Base-by-base conservation (phyloP, 805 yeast genomes). In the Lipomyces mesembrius region DNA sequence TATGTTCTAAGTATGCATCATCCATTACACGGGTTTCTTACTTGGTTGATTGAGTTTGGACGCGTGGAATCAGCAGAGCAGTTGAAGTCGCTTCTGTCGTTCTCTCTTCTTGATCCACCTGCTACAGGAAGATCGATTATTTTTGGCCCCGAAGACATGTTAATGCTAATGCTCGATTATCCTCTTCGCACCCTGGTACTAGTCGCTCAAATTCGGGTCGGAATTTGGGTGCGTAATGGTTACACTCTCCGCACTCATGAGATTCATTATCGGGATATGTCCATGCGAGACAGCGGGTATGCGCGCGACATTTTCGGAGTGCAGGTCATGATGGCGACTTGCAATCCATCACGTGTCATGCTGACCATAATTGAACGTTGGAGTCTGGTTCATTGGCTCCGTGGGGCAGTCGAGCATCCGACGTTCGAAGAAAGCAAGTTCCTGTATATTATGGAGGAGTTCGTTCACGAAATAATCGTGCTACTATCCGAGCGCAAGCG, bases 191-290 rank as follows among this genome's bases (percentile, higher is more conserved):
- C 93, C 0, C 75, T 92, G 35, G 97, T 91, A 0, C 77, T 91
- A 8, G 78, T 91, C 70, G 86, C 97, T 0, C 98, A 95, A 74
- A 90, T 94, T 8, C 88, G 91, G 67, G 87, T 90, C 0, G 97
- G 97, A 0, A 84, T 89, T 64, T 94, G 98, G 98, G 97, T 94
- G 0, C 84, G 98, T 74, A 94, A 94, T 77, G 99, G 99, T 0
- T 84, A 86, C 66, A 88, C 93, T 53, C 87, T 92, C 4, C 83
- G 89, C 53, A 87, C 88, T 32, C 98, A 94, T 75, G 82, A 90
- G 70, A 89, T 87, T 71, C 87, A 92, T 64, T 94, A 94, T 76
- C 84, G 89, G 52, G 88, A 86, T 66, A 84, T 92, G 12, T 90
- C 92, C 3, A 82, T 93, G 60, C 81, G 98, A 63, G 98, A 93